Evolutionary conservation across 2,329 filamentous ascomycete genomes (phyloP), one percentile per base, ranked within the genome.

Genomic region (Chrysoporthe puriensis): DNA sequence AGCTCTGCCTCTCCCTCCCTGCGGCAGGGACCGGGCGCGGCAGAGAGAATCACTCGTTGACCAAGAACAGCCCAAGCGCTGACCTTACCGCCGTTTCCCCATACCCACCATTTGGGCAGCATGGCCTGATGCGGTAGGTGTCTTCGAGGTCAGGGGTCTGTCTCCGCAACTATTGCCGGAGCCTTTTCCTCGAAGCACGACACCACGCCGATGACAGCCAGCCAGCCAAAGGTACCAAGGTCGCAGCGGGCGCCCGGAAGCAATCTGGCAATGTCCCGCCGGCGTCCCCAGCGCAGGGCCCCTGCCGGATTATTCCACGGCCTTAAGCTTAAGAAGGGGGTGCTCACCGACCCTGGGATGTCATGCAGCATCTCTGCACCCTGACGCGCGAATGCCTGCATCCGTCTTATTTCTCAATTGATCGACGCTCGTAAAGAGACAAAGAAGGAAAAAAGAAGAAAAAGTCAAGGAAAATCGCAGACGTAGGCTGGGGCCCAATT

Each of bases 131-230:
- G 40, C 48, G 61, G 34, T 52, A 63, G 36, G 46, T 63, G 48
- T 21, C 34, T 54, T 52, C 48, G n/a, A 40, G 54, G 14, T 48
- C 40, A 44, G 40, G 57, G 57, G 8, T 42, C 57, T 60, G 40
- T 44, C 40, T 40, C 46, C 46, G 61, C 34, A 52, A 54, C 61
- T 54, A 63, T 63, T 54, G 46, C 46, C 60, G 60, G 60, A 46
- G 16, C 50, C 60, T 48, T 34, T 21, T 62, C 50, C 60, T 62
- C 34, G 60, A 62, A 62, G 60, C 61, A 52, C 40, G 40, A 26
- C 54, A 40, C 34, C 34, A 34, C 50, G 50, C 50, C 50, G 50
- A 54, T 7, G 50, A 54, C 21, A 11, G 21, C 36, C 44, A 26
- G 48, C 50, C 61, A 44, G 48, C 36, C 48, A 63, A 63, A 26